Evolutionary conservation across 306 rosid genomes (phyloP).

Genomic region (Corylus americana): DNA sequence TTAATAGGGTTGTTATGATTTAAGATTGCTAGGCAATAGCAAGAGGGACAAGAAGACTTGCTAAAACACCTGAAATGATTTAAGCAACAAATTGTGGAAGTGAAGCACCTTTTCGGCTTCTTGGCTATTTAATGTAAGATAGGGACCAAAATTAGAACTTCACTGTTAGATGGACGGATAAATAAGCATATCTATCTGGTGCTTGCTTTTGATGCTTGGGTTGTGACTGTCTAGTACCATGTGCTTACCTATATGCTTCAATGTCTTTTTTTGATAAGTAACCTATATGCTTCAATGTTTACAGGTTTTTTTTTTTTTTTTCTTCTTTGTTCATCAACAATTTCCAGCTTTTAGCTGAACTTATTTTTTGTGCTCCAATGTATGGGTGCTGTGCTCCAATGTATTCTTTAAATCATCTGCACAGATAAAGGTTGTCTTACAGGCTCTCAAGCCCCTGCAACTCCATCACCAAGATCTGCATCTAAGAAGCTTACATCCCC

Average conservation of each 20-base stretch:
- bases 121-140: not conserved
- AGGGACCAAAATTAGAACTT: not conserved
- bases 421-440: slow-evolving; percentile 13
- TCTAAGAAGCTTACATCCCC: slow-evolving; percentile 85
- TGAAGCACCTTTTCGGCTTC: not conserved
- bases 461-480: slow-evolving; percentile 79
- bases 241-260: not conserved
- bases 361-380: not conserved
- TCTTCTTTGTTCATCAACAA: not conserved
- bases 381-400: slow-evolving; percentile 8
- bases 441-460: slow-evolving; percentile 55
- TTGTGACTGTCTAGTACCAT: not conserved
- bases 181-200: not conserved
- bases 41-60: not conserved
- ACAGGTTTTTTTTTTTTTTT: not conserved
- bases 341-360: slow-evolving; percentile 14
- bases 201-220: not conserved
- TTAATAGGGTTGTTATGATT: not conserved
- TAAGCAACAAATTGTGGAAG: not conserved
- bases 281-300: not conserved
- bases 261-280: not conserved
- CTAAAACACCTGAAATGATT: not conserved
- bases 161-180: not conserved
- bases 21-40: not conserved
- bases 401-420: slow-evolving; percentile 11